A percentile compares a stretch with the other conserved stretches of the same genome.
These are phyloP conservation scores for Agarophyton chilense DNA, from an alignment of 23 red algal species.

Conservation along the genomic window DNA sequence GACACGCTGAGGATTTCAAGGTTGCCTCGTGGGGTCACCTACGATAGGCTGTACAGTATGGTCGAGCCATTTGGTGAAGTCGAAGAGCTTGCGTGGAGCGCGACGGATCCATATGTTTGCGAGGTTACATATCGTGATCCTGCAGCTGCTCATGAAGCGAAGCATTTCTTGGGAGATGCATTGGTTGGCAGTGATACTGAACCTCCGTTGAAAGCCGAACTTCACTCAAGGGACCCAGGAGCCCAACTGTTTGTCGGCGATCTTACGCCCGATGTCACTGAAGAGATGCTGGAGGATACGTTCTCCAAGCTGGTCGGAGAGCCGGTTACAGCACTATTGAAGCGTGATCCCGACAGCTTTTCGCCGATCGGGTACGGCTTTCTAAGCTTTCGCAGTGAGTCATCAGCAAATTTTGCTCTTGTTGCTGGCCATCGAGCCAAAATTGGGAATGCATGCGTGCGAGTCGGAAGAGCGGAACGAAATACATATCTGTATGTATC, in stretches of 20 bases:
- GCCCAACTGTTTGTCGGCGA: slow-evolving; percentile 72
- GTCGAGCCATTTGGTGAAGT: slow-evolving; percentile 74
- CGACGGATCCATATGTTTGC: slow-evolving; percentile 51
- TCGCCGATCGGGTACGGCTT: slow-evolving; percentile 76
- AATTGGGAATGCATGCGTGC: slow-evolving; percentile 62
- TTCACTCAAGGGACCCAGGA: slow-evolving; percentile 48
- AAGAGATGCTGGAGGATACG: slow-evolving; percentile 64
- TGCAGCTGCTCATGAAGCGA: slow-evolving; percentile 54
- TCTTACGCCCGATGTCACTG: slow-evolving; percentile 63
- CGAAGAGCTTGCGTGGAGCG: slow-evolving; percentile 34
- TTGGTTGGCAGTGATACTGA: slow-evolving; percentile 66
- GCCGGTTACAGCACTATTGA: slow-evolving; percentile 54
- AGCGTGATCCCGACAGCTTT: slow-evolving; percentile 72
- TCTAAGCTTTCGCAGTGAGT: slow-evolving; percentile 66
- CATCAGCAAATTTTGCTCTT: slow-evolving; percentile 60
- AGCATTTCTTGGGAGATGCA: slow-evolving; percentile 61
- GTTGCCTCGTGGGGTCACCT: slow-evolving; percentile 54
- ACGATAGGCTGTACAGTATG: slow-evolving; percentile 63
- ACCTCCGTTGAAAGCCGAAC: slow-evolving; percentile 56
- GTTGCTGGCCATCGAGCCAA: slow-evolving; percentile 55
- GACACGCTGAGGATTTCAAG: slow-evolving; percentile 54
- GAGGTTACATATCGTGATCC: slow-evolving; percentile 59
- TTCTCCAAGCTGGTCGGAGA: slow-evolving; percentile 60
- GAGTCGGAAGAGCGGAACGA: slow-evolving; percentile 65
- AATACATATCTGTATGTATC: slow-evolving; percentile 72